phyloP scores from a whole-genome alignment of 352 stramenopile genomes.

The Phytophthora pistaciae region DNA sequence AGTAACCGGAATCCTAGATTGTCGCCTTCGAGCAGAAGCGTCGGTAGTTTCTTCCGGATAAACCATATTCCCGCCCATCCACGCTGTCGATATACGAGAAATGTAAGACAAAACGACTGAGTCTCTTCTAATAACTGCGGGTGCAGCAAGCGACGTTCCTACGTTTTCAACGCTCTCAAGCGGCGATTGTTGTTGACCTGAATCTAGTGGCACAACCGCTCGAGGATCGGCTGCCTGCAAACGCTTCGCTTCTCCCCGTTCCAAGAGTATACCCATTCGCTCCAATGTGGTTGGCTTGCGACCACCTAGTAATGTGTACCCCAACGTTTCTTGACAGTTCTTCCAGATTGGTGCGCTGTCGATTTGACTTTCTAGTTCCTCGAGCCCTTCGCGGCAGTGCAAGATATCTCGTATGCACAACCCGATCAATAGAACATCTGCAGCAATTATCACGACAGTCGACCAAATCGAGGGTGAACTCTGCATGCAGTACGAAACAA shows the following conservation, averaged over 20 bases:
- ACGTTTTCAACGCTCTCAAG: background rate
- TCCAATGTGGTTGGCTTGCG: background rate
- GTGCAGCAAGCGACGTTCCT: background rate
- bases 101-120: background rate
- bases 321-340: background rate
- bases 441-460: background rate
- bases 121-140: background rate
- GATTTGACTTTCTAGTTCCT: background rate
- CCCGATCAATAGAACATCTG: background rate
- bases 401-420: background rate
- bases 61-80: background rate
- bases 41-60: background rate
- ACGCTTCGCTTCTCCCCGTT: background rate
- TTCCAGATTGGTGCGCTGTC: background rate
- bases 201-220: background rate
- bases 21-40: background rate
- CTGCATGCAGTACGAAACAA: conserved; percentile 1
- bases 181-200: too few species aligned
- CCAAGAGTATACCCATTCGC: background rate
- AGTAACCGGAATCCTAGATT: background rate
- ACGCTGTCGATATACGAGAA: background rate
- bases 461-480: background rate
- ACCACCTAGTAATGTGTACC: background rate
- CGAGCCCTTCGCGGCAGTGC: background rate
- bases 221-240: background rate